Conservation (phyloP, 2,329 filamentous ascomycete genomes). For the Calonectria multiphialidica region DNA sequence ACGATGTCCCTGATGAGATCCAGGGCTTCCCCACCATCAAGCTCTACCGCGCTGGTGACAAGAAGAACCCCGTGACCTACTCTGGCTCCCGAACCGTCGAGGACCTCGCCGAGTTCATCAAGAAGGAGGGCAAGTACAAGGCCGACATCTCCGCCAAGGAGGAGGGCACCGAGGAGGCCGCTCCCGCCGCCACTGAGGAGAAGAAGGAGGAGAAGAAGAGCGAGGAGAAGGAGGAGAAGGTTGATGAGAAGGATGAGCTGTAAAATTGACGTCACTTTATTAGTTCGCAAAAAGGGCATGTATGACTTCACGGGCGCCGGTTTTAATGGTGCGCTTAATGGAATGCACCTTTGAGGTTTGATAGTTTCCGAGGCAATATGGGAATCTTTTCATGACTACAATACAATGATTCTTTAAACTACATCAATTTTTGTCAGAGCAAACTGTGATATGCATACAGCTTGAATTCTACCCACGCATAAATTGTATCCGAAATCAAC, state of each 20-base stretch:
- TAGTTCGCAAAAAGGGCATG: constrained; percentile 45
- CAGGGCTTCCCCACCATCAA: constrained; percentile 99
- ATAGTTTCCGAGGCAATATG: constrained; percentile 43
- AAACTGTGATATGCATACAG: not conserved
- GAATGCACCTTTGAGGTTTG: constrained; percentile 40
- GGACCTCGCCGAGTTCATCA: constrained; percentile 91
- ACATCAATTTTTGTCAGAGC: not conserved
- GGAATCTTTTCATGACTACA: constrained; percentile 40
- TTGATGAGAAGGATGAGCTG: constrained; percentile 79
- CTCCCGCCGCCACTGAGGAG: constrained; percentile 65
- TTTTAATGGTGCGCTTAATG: constrained; percentile 44
- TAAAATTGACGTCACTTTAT: constrained; percentile 61
- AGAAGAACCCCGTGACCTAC: constrained; percentile 89
- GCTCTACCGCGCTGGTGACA: constrained; percentile 91
- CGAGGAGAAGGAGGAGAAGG: constrained; percentile 57
- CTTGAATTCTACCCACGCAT: not conserved
- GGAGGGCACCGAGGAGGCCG: constrained; percentile 67
- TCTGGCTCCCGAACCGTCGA: constrained; percentile 88
- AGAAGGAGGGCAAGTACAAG: constrained; percentile 94
- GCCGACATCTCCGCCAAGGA: constrained; percentile 73
- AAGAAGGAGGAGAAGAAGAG: constrained; percentile 58
- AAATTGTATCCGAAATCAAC: not conserved
- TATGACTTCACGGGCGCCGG: constrained; percentile 50
- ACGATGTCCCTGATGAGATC: constrained; percentile 97
- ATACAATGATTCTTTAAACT: constrained; percentile 20